Evolutionary conservation across 768 basidiomycete genomes (phyloP), one percentile per base, ranked within the genome.

Genomic region (Tricholomella constricta): DNA sequence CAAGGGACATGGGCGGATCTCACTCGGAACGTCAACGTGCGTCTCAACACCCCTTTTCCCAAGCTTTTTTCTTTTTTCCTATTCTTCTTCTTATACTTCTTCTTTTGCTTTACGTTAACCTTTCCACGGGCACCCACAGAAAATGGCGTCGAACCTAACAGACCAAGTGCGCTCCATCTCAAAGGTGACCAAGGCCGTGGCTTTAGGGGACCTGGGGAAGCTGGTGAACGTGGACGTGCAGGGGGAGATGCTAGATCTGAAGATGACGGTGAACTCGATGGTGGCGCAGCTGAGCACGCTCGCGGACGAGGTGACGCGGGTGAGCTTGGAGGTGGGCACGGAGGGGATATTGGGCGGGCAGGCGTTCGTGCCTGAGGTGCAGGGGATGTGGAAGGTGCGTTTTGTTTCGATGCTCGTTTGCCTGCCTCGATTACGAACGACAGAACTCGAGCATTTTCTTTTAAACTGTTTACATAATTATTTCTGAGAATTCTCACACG

Each of bases 291-390:
- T 92, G 29, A 85, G 80, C 19, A 88, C 85, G 0, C 73, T 91
- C 4, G 88, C 86, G 2, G 86, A 83, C 44, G 88, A 91, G 62
- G 93, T 96, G n/a, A 93, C 91, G 12, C 79, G 93, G 54, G 96
- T 98, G 15, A 88, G 87, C 35, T 76, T 97, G 58, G 95, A 97
- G 68, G 93, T 95, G 58, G 93, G 93, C 38, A 93, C 87, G 32
- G 89, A 94, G 67, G 93, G 94, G 68, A 96, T 91, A 43, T 78
- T 98, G 68, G 95, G 94, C 54, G 94, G 94, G 15, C 94, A 97
- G 67, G 94, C 94, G 2, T 82, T 78, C 52, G 94, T 96, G 0
- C 88, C 89, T n/a, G 92, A 89, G 43, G 94, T 95, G 0, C 88
- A 94, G 66, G 94, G 94, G 48, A 93, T 92, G 78, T 94, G 94